phyloP scores from a whole-genome alignment of 257 asterid species.

The Solanum chmielewskii region DNA sequence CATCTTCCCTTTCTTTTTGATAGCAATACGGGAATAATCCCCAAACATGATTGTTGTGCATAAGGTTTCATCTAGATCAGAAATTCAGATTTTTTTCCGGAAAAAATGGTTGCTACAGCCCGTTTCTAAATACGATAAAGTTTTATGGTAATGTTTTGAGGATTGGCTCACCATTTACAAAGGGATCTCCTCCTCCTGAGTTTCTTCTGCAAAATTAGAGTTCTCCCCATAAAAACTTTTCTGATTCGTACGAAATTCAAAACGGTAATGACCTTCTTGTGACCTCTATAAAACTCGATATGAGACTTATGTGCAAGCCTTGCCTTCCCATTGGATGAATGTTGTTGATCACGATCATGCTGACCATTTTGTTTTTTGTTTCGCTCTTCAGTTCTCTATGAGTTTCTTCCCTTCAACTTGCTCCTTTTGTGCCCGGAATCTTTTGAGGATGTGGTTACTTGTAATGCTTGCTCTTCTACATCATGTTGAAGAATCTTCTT shows the following conservation, averaged over 20 bases:
- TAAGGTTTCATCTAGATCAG: neutral
- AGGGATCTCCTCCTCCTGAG: neutral
- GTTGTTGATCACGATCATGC: neutral
- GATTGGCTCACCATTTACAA: neutral
- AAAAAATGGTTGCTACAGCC: conserved; percentile 2
- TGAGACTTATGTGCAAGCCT: neutral
- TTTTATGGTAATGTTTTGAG: neutral
- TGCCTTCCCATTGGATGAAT: neutral
- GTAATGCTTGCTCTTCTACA: no score
- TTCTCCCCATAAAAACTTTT: neutral
- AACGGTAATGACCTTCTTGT: neutral
- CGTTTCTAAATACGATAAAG: neutral
- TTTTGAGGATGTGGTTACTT: no score
- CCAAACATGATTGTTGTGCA: neutral
- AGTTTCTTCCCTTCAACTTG: no score
- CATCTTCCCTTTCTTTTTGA: neutral
- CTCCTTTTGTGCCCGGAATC: no score
- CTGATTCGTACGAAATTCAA: neutral
- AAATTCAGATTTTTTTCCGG: neutral
- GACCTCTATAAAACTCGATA: no score
- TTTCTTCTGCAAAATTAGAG: neutral
- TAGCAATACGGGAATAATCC: neutral
- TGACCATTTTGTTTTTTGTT: neutral
- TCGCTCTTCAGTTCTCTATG: neutral
- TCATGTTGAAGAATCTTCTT: no score